Conservation (phyloP, 1,284 basidiomycete genomes). For the Malassezia furfur region DNA sequence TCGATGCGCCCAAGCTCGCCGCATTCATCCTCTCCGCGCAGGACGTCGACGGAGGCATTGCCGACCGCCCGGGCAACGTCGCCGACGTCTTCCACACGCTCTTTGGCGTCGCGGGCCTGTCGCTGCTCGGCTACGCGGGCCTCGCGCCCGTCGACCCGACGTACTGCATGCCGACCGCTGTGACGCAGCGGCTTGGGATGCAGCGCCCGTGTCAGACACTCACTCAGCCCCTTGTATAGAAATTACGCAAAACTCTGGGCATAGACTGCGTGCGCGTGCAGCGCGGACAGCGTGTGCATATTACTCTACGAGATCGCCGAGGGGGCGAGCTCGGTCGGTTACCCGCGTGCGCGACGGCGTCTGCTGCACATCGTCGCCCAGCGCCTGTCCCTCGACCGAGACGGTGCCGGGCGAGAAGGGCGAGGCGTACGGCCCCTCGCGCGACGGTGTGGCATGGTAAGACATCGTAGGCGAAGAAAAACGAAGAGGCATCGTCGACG, state of each 20-base stretch:
- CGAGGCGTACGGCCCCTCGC: no score
- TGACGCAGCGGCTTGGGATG: slow-evolving; percentile 53
- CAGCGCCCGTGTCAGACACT: slow-evolving; percentile 25
- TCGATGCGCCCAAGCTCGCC: slow-evolving; percentile 69
- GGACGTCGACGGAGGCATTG: slow-evolving; percentile 89
- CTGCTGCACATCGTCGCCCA: neutral
- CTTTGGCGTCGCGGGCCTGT: slow-evolving; percentile 84
- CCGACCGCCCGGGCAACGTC: slow-evolving; percentile 85
- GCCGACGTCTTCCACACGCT: slow-evolving; percentile 91
- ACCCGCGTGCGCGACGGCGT: neutral
- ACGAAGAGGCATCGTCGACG: no score
- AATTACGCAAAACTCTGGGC: neutral
- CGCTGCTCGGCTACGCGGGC: slow-evolving; percentile 76
- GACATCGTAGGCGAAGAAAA: no score
- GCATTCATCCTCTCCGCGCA: slow-evolving; percentile 80
- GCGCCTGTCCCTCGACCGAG: neutral
- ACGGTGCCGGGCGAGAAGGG: neutral
- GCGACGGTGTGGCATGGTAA: no score
- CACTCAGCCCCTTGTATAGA: neutral
- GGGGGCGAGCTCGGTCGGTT: no score
- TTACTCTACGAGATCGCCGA: no score
- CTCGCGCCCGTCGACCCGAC: slow-evolving; percentile 79
- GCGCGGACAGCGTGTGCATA: neutral
- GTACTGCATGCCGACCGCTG: slow-evolving; percentile 80
- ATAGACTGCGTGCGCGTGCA: no score